phyloP scores from a whole-genome alignment of 73 alveolate species.

The Stentor coeruleus region DNA sequence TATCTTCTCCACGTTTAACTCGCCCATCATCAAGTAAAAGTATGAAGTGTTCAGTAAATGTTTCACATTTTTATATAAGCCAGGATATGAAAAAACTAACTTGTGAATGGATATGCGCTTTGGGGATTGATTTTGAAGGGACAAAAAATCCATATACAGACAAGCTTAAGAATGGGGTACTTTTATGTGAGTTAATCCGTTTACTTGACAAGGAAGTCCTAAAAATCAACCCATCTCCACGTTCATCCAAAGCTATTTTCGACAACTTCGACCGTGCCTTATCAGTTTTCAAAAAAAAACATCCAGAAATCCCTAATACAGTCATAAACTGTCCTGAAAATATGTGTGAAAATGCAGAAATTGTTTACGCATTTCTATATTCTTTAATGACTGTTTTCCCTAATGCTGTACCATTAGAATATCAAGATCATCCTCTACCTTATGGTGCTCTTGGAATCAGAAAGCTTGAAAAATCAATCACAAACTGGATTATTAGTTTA shows the following conservation, averaged over 20 bases:
- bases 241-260: background rate
- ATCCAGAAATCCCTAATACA: background rate
- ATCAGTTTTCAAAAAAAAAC: background rate
- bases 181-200: background rate
- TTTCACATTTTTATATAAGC: background rate
- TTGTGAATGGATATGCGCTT: background rate
- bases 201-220: background rate
- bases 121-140: background rate
- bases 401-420: background rate
- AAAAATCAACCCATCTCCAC: constrained; percentile 7
- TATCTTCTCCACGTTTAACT: background rate
- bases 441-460: constrained; percentile 16
- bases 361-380: background rate
- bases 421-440: constrained; percentile 5
- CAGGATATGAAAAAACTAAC: background rate
- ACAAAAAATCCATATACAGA: background rate
- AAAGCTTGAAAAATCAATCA: background rate
- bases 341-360: background rate
- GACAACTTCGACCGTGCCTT: background rate
- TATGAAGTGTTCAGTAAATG: background rate
- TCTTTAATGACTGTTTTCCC: background rate
- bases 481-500: background rate
- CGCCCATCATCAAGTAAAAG: background rate
- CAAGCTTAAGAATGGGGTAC: background rate
- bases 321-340: background rate